These are phyloP conservation scores for Pterulicium gracile DNA, from an alignment of 1,284 basidiomycete genomes.

Conservation along the genomic window DNA sequence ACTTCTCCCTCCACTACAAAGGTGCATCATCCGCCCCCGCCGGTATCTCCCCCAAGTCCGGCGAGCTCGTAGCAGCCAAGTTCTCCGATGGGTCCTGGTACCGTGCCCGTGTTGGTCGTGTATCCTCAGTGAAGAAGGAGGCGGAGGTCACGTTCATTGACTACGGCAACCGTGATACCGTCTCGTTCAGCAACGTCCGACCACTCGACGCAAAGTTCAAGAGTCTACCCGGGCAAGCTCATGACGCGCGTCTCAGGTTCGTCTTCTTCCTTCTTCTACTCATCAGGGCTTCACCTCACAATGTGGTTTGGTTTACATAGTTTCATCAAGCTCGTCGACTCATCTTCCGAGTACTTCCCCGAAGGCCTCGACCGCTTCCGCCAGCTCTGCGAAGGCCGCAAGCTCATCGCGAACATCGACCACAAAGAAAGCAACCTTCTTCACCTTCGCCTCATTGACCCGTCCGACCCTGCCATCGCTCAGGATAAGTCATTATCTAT, in stretches of 20 bases:
- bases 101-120: slow-evolving; percentile 77
- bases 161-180: slow-evolving; percentile 83
- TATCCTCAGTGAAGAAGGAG: slow-evolving; percentile 78
- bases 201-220: slow-evolving; percentile 84
- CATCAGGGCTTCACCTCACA: not conserved
- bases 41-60: slow-evolving; percentile 68
- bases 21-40: slow-evolving; percentile 45
- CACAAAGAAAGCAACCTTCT: slow-evolving; percentile 67
- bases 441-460: slow-evolving; percentile 84
- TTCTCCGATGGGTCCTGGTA: slow-evolving; percentile 92
- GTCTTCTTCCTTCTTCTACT: slow-evolving; percentile 8
- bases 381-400: slow-evolving; percentile 75
- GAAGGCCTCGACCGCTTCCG: slow-evolving; percentile 85
- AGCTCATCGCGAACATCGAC: slow-evolving; percentile 86
- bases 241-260: slow-evolving; percentile 71
- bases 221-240: slow-evolving; percentile 73
- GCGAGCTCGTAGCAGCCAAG: slow-evolving; percentile 86
- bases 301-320: slow-evolving; percentile 26
- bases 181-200: slow-evolving; percentile 66
- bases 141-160: slow-evolving; percentile 83
- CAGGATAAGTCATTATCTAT: slow-evolving; percentile 68
- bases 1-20: slow-evolving; percentile 81
- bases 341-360: slow-evolving; percentile 73
- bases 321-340: slow-evolving; percentile 73
- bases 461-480: slow-evolving; percentile 55